Percentiles rank a stretch among this genome's conserved stretches.
These are phyloP conservation scores for Aspergillus sclerotiicarbonarius DNA, from an alignment of 495 filamentous ascomycete genomes.

Conservation along the genomic window DNA sequence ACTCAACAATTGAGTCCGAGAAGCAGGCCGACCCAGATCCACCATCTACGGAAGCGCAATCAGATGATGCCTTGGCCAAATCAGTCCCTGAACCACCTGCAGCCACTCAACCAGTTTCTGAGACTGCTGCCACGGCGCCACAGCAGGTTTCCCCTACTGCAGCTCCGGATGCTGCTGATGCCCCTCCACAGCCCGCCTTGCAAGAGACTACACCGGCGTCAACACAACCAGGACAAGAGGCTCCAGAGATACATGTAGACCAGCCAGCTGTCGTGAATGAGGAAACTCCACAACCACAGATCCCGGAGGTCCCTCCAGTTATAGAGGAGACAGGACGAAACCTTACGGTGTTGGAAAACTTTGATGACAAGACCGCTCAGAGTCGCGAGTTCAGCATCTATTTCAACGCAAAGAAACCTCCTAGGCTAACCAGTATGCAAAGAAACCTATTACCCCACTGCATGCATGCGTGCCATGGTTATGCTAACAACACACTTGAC, in stretches of 20 bases:
- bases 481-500: slow-evolving; percentile 11
- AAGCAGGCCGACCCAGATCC: slow-evolving; percentile 2
- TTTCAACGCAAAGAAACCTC: slow-evolving; percentile 52
- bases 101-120: slow-evolving; percentile 9
- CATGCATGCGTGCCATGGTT: background rate
- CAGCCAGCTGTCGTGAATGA: slow-evolving; percentile 17
- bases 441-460: background rate
- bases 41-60: slow-evolving; percentile 4
- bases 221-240: slow-evolving; percentile 20
- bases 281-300: slow-evolving; percentile 18
- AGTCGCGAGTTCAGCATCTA: slow-evolving; percentile 50
- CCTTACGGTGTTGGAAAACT: slow-evolving; percentile 54
- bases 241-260: slow-evolving; percentile 11
- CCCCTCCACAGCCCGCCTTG: slow-evolving; percentile 4
- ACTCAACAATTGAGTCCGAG: background rate
- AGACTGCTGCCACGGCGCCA: slow-evolving; percentile 1
- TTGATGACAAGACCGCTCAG: slow-evolving; percentile 52
- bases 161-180: background rate
- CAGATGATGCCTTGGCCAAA: slow-evolving; percentile 3
- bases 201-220: slow-evolving; percentile 11
- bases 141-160: slow-evolving; percentile 5
- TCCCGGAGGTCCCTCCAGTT: slow-evolving; percentile 35
- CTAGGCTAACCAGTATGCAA: slow-evolving; percentile 47
- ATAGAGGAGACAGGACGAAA: slow-evolving; percentile 52
- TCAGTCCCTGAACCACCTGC: slow-evolving; percentile 2